Conservation (phyloP, 345 rosid genomes). For the Mallotus nudiflorus region DNA sequence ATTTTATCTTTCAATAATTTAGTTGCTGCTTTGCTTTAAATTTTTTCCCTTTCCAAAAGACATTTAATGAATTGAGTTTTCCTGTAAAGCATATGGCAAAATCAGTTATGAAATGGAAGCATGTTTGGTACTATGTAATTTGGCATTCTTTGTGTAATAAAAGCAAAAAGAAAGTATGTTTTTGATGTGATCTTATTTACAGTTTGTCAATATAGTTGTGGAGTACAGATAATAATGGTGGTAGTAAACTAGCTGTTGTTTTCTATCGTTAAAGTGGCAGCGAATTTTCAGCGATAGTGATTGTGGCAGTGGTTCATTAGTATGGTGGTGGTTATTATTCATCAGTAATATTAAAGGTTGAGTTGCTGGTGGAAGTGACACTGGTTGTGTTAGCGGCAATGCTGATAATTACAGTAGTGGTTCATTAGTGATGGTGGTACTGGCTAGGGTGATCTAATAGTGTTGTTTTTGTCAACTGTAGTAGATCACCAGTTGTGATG, state of each 20-base stretch:
- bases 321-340: background rate
- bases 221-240: background rate
- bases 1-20: background rate
- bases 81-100: background rate
- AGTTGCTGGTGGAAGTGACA: background rate
- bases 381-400: background rate
- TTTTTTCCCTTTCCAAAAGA: background rate
- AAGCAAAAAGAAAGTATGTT: background rate
- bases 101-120: background rate
- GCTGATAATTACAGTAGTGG: background rate
- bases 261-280: background rate
- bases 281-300: background rate
- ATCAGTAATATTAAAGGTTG: background rate
- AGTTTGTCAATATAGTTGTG: background rate
- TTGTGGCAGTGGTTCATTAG: background rate
- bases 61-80: background rate
- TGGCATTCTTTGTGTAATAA: background rate
- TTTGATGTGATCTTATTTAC: background rate
- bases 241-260: background rate
- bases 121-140: background rate
- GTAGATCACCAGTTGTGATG: background rate
- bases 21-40: background rate
- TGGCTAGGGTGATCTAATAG: background rate
- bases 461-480: background rate
- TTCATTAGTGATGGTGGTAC: background rate